Percentiles rank a stretch among this genome's conserved stretches.
Conservation (phyloP, 1,284 basidiomycete genomes). For the Naganishia sp. region DNA sequence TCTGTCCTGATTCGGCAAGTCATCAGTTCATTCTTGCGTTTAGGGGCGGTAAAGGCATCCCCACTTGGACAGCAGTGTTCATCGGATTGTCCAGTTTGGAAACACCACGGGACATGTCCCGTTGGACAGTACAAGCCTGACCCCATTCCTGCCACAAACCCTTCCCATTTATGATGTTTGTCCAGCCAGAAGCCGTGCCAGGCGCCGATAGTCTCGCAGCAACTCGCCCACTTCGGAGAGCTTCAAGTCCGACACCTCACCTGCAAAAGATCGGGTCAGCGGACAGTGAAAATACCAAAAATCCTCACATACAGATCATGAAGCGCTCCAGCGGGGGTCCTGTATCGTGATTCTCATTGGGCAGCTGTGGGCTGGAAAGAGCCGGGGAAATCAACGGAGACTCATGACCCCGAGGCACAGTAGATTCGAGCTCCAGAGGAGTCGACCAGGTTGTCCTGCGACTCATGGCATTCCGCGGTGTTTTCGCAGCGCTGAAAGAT, state of each 20-base stretch:
- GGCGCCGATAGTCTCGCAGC: slow-evolving; percentile 68
- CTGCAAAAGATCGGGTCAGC: slow-evolving; percentile 39
- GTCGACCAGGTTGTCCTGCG: slow-evolving; percentile 26
- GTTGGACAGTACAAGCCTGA: no score
- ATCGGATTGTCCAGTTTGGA: no score
- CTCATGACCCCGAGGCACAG: slow-evolving; percentile 9
- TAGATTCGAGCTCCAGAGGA: slow-evolving; percentile 25
- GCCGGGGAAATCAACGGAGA: slow-evolving; percentile 35
- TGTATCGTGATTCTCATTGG: slow-evolving; percentile 13
- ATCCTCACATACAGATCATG: slow-evolving; percentile 46
- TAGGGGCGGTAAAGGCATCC: no score
- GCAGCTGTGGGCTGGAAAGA: slow-evolving; percentile 34
- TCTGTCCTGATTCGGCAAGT: no score
- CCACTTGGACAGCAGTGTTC: no score
- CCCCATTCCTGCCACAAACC: no score
- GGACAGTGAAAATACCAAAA: no score
- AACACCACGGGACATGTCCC: no score
- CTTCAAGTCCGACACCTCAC: slow-evolving; percentile 68
- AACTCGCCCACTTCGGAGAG: slow-evolving; percentile 73
- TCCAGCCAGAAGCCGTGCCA: slow-evolving; percentile 42
- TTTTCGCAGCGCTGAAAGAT: slow-evolving; percentile 1
- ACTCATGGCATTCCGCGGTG: slow-evolving; percentile 3
- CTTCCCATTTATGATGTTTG: background rate
- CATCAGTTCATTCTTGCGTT: no score
- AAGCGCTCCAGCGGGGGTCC: slow-evolving; percentile 47